phyloP scores from a whole-genome alignment of 148 eudicot genomes.

The Spergularia bocconei region DNA sequence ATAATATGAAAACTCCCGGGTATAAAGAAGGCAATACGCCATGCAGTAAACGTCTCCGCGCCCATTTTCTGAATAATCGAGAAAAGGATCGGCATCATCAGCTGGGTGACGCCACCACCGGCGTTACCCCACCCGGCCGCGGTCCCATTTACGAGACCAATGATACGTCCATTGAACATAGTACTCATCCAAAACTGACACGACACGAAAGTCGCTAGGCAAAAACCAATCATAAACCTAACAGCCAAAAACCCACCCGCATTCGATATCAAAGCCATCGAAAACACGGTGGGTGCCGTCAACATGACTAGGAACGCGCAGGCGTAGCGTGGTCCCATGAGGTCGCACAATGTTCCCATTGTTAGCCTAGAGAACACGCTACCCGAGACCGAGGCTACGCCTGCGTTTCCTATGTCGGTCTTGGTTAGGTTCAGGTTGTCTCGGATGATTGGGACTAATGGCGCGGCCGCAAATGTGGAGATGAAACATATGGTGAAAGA shows the following conservation, averaged over 20 bases:
- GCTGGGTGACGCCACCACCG: constrained; percentile 52
- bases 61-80: constrained; percentile 26
- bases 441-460: constrained; percentile 45
- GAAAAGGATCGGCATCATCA: constrained; percentile 51
- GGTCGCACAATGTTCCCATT: constrained; percentile 48
- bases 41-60: constrained; percentile 39
- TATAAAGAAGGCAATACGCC: constrained; percentile 50
- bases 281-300: constrained; percentile 40
- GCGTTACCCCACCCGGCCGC: constrained; percentile 62
- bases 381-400: constrained; percentile 41
- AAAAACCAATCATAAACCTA: constrained; percentile 46
- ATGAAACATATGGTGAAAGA: constrained; percentile 34
- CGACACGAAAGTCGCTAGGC: constrained; percentile 45
- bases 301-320: constrained; percentile 45
- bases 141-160: constrained; percentile 44
- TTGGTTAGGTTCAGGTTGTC: constrained; percentile 37
- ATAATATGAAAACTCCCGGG: constrained; percentile 40
- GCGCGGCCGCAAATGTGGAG: constrained; percentile 44
- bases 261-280: constrained; percentile 34
- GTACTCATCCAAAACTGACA: constrained; percentile 60
- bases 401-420: constrained; percentile 35
- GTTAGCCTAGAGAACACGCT: constrained; percentile 35
- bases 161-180: constrained; percentile 43
- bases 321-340: constrained; percentile 46
- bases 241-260: constrained; percentile 40